Evolutionary conservation across 257 asterid genomes (phyloP).

Genomic region (Capsicum rhomboideum): DNA sequence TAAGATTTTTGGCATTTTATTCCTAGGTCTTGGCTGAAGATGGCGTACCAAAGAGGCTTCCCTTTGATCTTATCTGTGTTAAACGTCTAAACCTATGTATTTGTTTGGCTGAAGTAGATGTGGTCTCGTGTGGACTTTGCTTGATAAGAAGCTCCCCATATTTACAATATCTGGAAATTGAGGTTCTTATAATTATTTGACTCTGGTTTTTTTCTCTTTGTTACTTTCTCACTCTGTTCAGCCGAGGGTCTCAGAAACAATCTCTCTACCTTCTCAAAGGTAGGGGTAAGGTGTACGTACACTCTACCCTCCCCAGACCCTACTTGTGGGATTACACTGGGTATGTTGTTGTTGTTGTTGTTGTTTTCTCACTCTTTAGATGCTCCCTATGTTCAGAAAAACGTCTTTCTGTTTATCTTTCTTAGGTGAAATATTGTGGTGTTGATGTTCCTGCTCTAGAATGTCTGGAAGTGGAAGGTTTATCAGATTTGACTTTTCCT

Average conservation of each 20-base stretch:
- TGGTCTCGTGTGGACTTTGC: slow-evolving; percentile 7
- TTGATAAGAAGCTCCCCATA: slow-evolving; percentile 14
- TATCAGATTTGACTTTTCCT: background rate
- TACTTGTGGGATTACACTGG: no score
- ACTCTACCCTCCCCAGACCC: no score
- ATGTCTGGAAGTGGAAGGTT: background rate
- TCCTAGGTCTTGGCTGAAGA: background rate
- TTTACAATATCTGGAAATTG: background rate
- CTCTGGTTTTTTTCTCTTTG: background rate
- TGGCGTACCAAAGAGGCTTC: slow-evolving; percentile 1
- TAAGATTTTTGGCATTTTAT: background rate
- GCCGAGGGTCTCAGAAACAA: no score
- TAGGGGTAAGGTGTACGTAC: no score
- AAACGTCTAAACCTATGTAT: background rate
- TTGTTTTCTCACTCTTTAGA: no score
- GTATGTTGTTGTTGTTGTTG: no score
- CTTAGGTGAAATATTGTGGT: background rate
- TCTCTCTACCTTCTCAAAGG: no score
- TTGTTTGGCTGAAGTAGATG: background rate
- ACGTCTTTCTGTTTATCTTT: no score
- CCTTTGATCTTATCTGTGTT: background rate
- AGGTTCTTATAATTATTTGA: background rate
- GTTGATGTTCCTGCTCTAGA: background rate
- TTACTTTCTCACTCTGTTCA: no score
- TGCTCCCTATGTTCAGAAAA: no score